phyloP scores from a whole-genome alignment of 306 rosid genomes.

The Senna siamea region DNA sequence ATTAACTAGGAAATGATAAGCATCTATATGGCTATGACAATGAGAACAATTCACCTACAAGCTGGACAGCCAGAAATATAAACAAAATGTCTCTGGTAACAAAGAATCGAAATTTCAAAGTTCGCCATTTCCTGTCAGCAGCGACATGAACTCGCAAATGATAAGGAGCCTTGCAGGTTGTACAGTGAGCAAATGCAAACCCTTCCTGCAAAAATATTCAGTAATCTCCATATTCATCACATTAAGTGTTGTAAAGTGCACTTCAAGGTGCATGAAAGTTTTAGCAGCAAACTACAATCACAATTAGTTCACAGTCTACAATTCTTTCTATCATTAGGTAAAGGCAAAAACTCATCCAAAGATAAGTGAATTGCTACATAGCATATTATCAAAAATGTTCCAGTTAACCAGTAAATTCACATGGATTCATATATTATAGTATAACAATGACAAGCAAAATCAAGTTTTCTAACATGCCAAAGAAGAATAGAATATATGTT shows the following conservation, averaged over 20 bases:
- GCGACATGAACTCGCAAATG: conserved; percentile 74
- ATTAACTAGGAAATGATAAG: neutral
- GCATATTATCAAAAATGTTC: neutral
- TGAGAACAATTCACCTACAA: conserved; percentile 58
- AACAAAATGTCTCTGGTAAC: conserved; percentile 79
- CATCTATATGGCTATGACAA: conserved; percentile 11
- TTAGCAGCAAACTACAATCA: neutral
- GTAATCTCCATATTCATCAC: conserved; percentile 26
- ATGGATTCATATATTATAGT: neutral
- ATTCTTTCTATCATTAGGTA: neutral
- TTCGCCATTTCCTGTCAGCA: conserved; percentile 83
- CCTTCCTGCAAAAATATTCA: conserved; percentile 69
- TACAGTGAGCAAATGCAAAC: conserved; percentile 90
- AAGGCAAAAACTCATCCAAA: conserved; percentile 1
- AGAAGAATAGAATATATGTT: neutral
- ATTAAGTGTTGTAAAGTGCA: neutral
- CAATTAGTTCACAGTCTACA: neutral
- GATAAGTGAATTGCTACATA: neutral
- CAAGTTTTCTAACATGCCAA: conserved; percentile 12
- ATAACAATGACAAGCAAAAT: neutral
- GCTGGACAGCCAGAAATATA: conserved; percentile 73
- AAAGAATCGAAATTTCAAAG: conserved; percentile 79
- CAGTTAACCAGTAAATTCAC: neutral
- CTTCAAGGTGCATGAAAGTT: neutral
- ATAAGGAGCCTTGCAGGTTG: conserved; percentile 84